Evolutionary conservation across 164 flowering plant species (phyloP).

Genomic region (Sextonia rubra): DNA sequence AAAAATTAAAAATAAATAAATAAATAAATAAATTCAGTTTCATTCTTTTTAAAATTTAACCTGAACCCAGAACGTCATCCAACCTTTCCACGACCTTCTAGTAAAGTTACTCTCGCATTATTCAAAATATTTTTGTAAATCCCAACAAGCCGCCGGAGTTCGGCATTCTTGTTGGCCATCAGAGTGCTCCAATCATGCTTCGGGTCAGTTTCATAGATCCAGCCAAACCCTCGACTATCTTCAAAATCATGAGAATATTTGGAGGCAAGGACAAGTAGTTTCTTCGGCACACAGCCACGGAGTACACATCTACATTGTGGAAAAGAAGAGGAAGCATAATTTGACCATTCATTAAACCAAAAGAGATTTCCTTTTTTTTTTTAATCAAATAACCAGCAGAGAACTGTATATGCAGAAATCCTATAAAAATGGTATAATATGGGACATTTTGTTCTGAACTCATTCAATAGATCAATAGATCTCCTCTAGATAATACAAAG

Average conservation of each 20-base stretch:
- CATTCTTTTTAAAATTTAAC: constrained; percentile 6
- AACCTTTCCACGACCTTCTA: constrained; percentile 99
- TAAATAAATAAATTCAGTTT: not conserved
- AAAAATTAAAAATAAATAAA: not conserved
- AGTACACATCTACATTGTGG: constrained; percentile 71
- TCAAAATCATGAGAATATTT: constrained; percentile 93
- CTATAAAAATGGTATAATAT: not conserved
- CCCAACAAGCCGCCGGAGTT: constrained; percentile 89
- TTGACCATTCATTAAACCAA: not conserved
- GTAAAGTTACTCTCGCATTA: constrained; percentile 70
- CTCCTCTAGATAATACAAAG: not conserved
- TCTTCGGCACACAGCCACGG: constrained; percentile 98
- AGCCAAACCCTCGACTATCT: constrained; percentile 90
- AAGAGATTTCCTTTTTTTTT: not conserved
- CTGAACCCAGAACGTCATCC: constrained; percentile 22
- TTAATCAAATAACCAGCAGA: not conserved
- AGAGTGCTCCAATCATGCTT: constrained; percentile 90
- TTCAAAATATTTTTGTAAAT: constrained; percentile 84
- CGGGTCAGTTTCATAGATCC: constrained; percentile 85
- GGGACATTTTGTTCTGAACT: not conserved
- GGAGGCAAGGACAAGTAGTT: constrained; percentile 81
- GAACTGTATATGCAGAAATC: not conserved
- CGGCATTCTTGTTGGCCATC: constrained; percentile 96
- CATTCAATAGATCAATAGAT: too few species aligned
- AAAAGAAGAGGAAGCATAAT: not conserved